A percentile compares a stretch with the other conserved stretches of the same genome.
phyloP scores from a whole-genome alignment of 495 filamentous ascomycete species.

The Viridothelium virens region DNA sequence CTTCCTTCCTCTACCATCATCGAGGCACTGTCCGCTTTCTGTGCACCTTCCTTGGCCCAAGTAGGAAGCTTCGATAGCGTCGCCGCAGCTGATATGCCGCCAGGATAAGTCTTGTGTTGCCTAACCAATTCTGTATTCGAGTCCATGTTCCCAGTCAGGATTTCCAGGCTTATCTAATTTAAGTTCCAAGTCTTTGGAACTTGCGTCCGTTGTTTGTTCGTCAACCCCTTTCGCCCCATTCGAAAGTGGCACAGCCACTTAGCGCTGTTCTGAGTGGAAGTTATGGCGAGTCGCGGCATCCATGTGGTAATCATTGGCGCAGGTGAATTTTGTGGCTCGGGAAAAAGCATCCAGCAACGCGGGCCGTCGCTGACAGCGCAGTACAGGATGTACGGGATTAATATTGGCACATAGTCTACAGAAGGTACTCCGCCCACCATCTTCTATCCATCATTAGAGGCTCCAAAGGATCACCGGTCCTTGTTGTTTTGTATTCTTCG shows the following conservation, averaged over 20 bases:
- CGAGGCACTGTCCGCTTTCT: not conserved
- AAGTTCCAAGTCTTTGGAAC: not conserved
- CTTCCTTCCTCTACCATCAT: not conserved
- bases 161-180: not conserved
- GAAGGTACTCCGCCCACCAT: not conserved
- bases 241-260: constrained; percentile 6
- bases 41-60: not conserved
- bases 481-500: not conserved
- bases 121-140: not conserved
- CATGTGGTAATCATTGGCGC: constrained; percentile 18
- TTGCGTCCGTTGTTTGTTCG: not conserved
- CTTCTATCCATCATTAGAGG: not conserved
- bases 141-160: not conserved
- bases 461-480: not conserved
- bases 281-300: constrained; percentile 10
- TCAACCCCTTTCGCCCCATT: not conserved
- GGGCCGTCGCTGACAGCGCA: constrained; percentile 6
- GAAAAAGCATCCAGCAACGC: not conserved
- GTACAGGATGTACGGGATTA: constrained; percentile 9
- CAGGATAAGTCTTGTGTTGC: not conserved
- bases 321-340: constrained; percentile 3
- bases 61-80: not conserved
- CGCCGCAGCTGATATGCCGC: not conserved
- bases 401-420: constrained; percentile 4
- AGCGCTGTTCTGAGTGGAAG: not conserved